These are phyloP conservation scores for Lachnellula arida DNA, from an alignment of 2,329 filamentous ascomycete genomes.

Conservation along the genomic window DNA sequence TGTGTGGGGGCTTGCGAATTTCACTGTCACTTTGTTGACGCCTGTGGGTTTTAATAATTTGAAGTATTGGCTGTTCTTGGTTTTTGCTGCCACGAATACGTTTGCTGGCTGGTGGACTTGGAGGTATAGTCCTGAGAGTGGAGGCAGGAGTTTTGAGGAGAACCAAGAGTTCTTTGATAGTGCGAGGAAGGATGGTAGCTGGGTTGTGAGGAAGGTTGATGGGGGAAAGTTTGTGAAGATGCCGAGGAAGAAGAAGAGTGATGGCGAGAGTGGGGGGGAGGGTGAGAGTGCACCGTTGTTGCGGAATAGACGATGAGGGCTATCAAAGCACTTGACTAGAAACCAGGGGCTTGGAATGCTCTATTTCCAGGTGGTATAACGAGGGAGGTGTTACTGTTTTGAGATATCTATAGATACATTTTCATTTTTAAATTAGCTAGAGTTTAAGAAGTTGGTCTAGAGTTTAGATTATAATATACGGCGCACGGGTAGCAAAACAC, in stretches of 20 bases:
- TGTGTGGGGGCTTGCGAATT: slow-evolving; percentile 52
- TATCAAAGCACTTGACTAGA: neutral
- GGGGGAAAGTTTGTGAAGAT: slow-evolving; percentile 42
- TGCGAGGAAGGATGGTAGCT: slow-evolving; percentile 46
- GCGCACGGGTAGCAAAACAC: no score
- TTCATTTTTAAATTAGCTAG: no score
- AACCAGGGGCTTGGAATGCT: neutral
- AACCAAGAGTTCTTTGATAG: slow-evolving; percentile 43
- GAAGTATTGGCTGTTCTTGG: slow-evolving; percentile 52
- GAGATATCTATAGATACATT: no score
- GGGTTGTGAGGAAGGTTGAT: slow-evolving; percentile 49
- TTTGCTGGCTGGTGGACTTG: slow-evolving; percentile 47
- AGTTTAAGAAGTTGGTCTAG: no score
- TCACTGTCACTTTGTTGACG: slow-evolving; percentile 49
- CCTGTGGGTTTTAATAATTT: slow-evolving; percentile 59
- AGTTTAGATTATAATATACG: no score
- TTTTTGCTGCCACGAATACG: slow-evolving; percentile 49
- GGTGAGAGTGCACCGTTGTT: slow-evolving; percentile 17
- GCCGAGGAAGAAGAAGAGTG: slow-evolving; percentile 13
- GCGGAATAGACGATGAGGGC: slow-evolving; percentile 4
- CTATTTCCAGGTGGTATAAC: no score
- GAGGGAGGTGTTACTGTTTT: no score
- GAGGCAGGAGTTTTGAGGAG: slow-evolving; percentile 50
- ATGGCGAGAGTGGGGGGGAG: neutral
- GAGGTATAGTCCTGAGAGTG: slow-evolving; percentile 54